Base-by-base conservation (phyloP, 306 rosid genomes). In the Amphicarpaea edgeworthii region DNA sequence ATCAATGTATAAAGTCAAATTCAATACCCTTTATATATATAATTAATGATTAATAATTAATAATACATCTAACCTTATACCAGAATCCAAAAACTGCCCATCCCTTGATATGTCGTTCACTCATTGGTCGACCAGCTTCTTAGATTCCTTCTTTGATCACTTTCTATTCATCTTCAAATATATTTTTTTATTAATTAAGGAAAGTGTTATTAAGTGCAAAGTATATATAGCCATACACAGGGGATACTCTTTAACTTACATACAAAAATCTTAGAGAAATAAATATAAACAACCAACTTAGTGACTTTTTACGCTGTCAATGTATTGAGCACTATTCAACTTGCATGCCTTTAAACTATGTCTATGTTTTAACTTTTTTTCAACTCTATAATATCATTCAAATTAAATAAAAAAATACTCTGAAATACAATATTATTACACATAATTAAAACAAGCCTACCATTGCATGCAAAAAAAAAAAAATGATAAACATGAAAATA, bases 11-110 rank as follows among this genome's bases (percentile, higher is more conserved):
- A 50, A 0, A 32, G 2, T 49, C 11, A 49, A n/a, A n/a, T n/a
- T n/a, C n/a, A n/a, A n/a, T n/a, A n/a, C n/a, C n/a, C n/a, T n/a
- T n/a, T n/a, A n/a, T n/a, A n/a, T n/a, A n/a, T n/a, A n/a, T n/a
- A n/a, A n/a, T n/a, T n/a, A n/a, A n/a, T n/a, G n/a, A n/a, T n/a
- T n/a, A n/a, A 58, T 55, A 54, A 12, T 51, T 23, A n/a, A n/a
- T n/a, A n/a, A 14, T n/a, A 9, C 16, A 14, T 26, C 60, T n/a
- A 30, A 21, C 24, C 24, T 10, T 16, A 34, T 26, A 47, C 77
- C 43, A 45, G 10, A 60, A 45, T 74, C 78, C 78, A 74, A 30
- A 60, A 45, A 6, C n/a, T 19, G 38, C 42, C 63, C 65, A 38
- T 51, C 40, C 45, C 55, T 58, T 63, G 12, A 62, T 47, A 21